Evolutionary conservation across 345 rosid species (phyloP), one percentile per base, ranked within the genome.

Genomic region (Hibiscus tridactylites): DNA sequence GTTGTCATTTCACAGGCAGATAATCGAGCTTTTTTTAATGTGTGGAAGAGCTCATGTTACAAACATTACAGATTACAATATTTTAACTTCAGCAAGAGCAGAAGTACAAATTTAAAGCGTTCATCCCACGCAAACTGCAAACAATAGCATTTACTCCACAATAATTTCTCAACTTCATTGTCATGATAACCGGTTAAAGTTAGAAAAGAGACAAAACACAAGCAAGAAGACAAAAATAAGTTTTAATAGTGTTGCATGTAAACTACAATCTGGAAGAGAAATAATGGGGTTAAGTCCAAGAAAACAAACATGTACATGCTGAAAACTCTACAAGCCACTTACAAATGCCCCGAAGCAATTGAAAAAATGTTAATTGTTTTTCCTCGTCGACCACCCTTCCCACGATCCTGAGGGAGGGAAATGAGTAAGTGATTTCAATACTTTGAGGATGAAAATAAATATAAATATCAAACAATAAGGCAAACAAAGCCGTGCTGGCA

Each of bases 321-420:
- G 57, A 52, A 13, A 44, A 44, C 47, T 60, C 65, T 6, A 17
- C 33, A 6, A 31, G 15, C 13, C 33, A 58, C 33, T 58, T 58
- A 58, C 62, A 58, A 58, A 58, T 58, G 61, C 28, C 61, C 61
- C 21, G 61, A 56, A 24, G 62, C 62, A 58, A 58, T 58, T 58
- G 33, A 58, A 26, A 58, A 58, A 6, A 58, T 58, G 62, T 58
- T 58, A 4, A 58, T 58, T 10, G 62, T 58, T 82, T 84, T 88
- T 81, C 98, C 99, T 67, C 73, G 88, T 69, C 93, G 88, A 85
- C 87, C 82, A 70, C 88, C 87, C 80, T 83, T 92, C 68, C 82
- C 81, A 75, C 78, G 83, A 75, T 80, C 90, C 98, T 89, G 76
- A 53, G 61, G 62, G 49, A 70, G 73, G 69, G 72, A 69, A 74